Evolutionary conservation across 352 stramenopile genomes (phyloP), one percentile per base, ranked within the genome.

Genomic region (Globisporangium echinulatum): DNA sequence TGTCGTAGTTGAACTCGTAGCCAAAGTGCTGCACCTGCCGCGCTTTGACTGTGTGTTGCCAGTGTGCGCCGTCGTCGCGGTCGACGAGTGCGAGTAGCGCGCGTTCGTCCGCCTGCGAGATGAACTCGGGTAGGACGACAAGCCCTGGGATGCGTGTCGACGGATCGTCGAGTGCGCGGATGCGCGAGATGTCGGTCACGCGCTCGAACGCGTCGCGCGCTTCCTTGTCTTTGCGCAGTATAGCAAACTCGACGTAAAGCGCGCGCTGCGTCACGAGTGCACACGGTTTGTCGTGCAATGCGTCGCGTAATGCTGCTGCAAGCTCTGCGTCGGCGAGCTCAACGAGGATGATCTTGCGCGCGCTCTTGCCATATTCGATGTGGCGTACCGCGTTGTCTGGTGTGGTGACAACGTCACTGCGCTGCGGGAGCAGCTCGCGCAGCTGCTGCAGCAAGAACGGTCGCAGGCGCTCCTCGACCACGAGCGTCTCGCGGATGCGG

Each of bases 11-110:
- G 62, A 96, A 96, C 63, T 82, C 82, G 62, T 82, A 94, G 19
- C 87, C 85, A 68, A 88, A 96, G 66, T 96, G 88, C 71, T 94
- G 83, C 59, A 96, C 88, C 55, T 94, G 85, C 40, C 88, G 82
- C 33, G 82, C 81, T 61, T 83, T 81, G 36, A 94, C 81, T 1
- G 80, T 91, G 46, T 80, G 77, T n/a, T 74, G 68, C 85, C 85
- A 94, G 37, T 72, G 70, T 0, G 40, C 58, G 5, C 75, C 68
- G 36, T 79, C 70, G 14, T 87, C 69, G 42, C 70, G 62, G 51
- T 92, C 85, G 52, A 94, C 79, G 49, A 84, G 71, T 3, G 65
- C 62, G 7, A 94, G 37, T 56, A 90, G 70, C 7, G 63, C 62
- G 10, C 7, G 56, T 61, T 92, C 85, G 19, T 92, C 69, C 15